phyloP scores from a whole-genome alignment of 1,139 yeast genomes.

The Hyphopichia burtonii region DNA sequence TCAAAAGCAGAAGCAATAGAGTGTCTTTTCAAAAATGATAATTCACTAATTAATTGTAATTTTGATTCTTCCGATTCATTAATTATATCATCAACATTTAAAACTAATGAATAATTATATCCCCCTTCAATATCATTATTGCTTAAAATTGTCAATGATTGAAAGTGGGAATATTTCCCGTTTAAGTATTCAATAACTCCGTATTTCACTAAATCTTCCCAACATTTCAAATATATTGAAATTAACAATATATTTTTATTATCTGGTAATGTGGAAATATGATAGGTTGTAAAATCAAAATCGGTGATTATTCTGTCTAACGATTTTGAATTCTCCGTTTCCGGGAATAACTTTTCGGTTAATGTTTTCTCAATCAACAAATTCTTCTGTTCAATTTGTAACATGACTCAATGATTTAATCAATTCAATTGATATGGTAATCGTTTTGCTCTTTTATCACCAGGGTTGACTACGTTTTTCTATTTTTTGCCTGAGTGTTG shows the following conservation, averaged over 20 bases:
- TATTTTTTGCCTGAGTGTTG: too few relatives aligned
- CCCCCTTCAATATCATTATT: conserved; percentile 59
- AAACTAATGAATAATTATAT: conserved; percentile 73
- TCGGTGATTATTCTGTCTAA: conserved; percentile 90
- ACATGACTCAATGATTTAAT: conserved; percentile 17
- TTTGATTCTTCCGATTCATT: conserved; percentile 44
- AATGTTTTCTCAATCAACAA: conserved; percentile 43
- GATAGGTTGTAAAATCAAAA: conserved; percentile 94
- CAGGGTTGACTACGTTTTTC: background rate
- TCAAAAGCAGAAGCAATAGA: conserved; percentile 93
- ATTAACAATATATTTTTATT: conserved; percentile 62
- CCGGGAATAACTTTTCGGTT: conserved; percentile 35
- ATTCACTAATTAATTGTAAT: conserved; percentile 53
- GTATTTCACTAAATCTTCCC: conserved; percentile 66
- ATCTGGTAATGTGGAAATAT: conserved; percentile 75
- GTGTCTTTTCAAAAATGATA: conserved; percentile 78
- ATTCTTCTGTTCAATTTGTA: conserved; percentile 46
- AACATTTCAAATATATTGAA: conserved; percentile 74
- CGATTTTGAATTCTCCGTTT: conserved; percentile 39
- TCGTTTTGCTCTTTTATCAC: too few relatives aligned
- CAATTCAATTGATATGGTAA: background rate
- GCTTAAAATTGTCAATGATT: conserved; percentile 26
- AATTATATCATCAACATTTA: conserved; percentile 55
- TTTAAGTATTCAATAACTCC: conserved; percentile 54
- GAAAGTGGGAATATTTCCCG: conserved; percentile 36